phyloP scores from a whole-genome alignment of 306 rosid genomes.

The Nissolia schottii region DNA sequence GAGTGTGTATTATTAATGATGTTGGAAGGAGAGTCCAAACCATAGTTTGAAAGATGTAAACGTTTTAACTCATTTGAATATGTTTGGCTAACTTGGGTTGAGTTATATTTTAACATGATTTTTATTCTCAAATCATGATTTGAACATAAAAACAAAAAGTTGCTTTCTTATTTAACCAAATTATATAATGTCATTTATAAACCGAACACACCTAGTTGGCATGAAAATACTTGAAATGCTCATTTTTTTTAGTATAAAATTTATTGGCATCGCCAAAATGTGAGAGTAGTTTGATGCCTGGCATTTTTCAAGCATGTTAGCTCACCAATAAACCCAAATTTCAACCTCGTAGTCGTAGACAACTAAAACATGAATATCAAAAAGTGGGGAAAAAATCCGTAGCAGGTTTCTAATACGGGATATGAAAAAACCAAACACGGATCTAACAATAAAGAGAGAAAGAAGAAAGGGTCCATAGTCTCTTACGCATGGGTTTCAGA shows the following conservation, averaged over 20 bases:
- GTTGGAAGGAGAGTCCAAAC: too few species aligned
- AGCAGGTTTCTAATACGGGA: neutral
- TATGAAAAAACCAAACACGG: neutral
- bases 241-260: neutral
- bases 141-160: too few species aligned
- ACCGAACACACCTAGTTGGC: too few species aligned
- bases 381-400: neutral
- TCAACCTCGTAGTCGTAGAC: constrained; percentile 20
- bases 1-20: too few species aligned
- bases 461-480: neutral
- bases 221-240: neutral
- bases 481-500: constrained; percentile 8
- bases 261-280: neutral
- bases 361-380: neutral
- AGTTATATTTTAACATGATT: too few species aligned
- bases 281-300: constrained; percentile 16
- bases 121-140: too few species aligned
- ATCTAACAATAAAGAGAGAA: neutral
- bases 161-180: too few species aligned
- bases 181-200: too few species aligned
- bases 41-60: too few species aligned
- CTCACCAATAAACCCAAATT: constrained; percentile 24
- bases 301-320: constrained; percentile 29
- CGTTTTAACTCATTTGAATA: too few species aligned
- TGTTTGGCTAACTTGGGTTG: too few species aligned